Evolutionary conservation across 1,284 basidiomycete genomes (phyloP).

Genomic region (Apiotrichum sp.): DNA sequence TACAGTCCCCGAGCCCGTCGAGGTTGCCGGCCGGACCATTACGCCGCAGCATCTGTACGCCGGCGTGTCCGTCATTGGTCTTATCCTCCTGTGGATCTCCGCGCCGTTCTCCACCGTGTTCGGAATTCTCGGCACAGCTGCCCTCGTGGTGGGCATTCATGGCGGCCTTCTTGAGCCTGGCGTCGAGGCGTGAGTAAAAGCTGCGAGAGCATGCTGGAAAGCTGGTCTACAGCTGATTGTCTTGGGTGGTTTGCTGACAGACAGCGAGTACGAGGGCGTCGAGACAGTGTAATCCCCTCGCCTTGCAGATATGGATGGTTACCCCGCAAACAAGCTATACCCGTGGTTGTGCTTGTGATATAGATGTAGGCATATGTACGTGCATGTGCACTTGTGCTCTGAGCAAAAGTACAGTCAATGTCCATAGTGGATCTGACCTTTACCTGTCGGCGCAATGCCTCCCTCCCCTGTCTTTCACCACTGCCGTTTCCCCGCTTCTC

Average conservation of each 20-base stretch:
- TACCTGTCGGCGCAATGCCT: too few relatives aligned
- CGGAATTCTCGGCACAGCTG: constrained; percentile 46
- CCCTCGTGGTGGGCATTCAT: constrained; percentile 50
- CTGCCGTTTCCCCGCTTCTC: too few relatives aligned
- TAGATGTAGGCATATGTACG: too few relatives aligned
- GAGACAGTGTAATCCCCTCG: constrained; percentile 40
- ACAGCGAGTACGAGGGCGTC: constrained; percentile 33
- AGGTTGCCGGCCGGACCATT: constrained; percentile 50
- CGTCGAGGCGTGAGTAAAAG: constrained; percentile 40
- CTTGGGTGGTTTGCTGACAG: too few relatives aligned
- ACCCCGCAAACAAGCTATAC: too few relatives aligned
- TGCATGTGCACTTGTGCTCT: too few relatives aligned
- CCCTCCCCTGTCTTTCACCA: too few relatives aligned
- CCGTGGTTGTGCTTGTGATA: too few relatives aligned
- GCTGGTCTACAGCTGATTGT: background rate
- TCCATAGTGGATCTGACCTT: too few relatives aligned
- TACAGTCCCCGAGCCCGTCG: constrained; percentile 41
- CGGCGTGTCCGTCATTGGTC: constrained; percentile 47
- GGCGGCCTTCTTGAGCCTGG: constrained; percentile 55
- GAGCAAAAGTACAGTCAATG: too few relatives aligned
- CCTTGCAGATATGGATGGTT: too few relatives aligned
- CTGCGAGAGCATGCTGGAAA: background rate
- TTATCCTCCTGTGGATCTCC: constrained; percentile 45
- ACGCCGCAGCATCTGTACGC: constrained; percentile 60
- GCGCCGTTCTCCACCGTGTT: constrained; percentile 47